Percentiles rank a stretch among this genome's conserved stretches.
These are phyloP conservation scores for Rhodofomes roseus DNA, from an alignment of 1,284 basidiomycete species.

Conservation along the genomic window DNA sequence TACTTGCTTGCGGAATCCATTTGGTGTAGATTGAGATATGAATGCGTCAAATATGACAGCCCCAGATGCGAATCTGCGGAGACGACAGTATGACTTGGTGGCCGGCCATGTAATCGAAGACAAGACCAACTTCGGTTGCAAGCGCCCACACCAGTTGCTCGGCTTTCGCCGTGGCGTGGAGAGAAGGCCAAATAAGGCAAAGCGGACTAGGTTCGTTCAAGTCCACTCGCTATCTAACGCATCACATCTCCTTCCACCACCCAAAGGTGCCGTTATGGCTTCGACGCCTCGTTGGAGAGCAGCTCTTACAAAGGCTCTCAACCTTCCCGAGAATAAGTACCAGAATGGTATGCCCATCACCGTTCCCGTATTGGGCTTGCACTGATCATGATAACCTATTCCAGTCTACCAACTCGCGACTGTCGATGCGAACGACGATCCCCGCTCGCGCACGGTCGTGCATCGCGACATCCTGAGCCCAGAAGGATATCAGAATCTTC, in stretches of 20 bases:
- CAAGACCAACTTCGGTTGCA: too few relatives aligned
- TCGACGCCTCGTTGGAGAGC: slow-evolving; percentile 46
- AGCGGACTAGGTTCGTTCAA: background rate
- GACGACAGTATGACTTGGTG: too few relatives aligned
- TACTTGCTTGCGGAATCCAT: too few relatives aligned
- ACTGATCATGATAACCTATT: background rate
- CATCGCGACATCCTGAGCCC: slow-evolving; percentile 53
- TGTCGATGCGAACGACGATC: slow-evolving; percentile 38
- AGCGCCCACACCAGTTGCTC: background rate
- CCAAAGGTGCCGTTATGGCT: background rate
- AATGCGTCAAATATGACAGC: too few relatives aligned
- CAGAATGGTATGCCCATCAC: slow-evolving; percentile 35
- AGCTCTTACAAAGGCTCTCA: slow-evolving; percentile 42
- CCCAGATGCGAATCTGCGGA: too few relatives aligned
- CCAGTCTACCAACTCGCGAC: slow-evolving; percentile 63
- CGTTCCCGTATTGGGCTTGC: background rate
- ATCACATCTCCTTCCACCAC: background rate
- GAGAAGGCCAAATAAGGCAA: background rate
- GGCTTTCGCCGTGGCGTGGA: too few relatives aligned
- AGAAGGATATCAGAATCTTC: slow-evolving; percentile 38
- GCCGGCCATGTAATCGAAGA: too few relatives aligned
- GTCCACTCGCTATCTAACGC: background rate
- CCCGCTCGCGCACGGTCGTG: slow-evolving; percentile 58
- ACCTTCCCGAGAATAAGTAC: slow-evolving; percentile 37
- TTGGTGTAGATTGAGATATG: too few relatives aligned